These are phyloP conservation scores for Paraconiothyrium brasiliense DNA, from an alignment of 2,329 filamentous ascomycete species.

Conservation along the genomic window DNA sequence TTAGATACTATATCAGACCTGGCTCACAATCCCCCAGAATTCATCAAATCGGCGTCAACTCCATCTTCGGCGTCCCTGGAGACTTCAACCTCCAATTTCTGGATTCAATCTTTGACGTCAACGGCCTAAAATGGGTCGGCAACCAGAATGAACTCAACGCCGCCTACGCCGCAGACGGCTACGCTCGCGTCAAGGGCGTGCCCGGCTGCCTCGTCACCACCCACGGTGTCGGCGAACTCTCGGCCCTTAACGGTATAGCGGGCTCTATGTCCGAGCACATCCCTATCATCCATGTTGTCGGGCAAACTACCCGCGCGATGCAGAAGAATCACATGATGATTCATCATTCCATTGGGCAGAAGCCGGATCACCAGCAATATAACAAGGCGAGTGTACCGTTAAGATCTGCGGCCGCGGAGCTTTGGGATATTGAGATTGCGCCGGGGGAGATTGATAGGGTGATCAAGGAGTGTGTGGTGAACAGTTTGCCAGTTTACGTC, in stretches of 20 bases:
- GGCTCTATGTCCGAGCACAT: conserved; percentile 56
- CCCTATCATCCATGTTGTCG: conserved; percentile 58
- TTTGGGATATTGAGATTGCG: conserved; percentile 52
- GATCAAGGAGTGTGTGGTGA: conserved; percentile 54
- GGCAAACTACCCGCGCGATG: conserved; percentile 54
- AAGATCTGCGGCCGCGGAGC: conserved; percentile 51
- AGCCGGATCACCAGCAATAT: conserved; percentile 55
- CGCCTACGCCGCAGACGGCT: conserved; percentile 67
- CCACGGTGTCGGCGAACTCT: conserved; percentile 65
- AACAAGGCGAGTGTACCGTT: conserved; percentile 51
- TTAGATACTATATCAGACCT: too few species aligned
- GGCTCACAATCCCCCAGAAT: conserved; percentile 33
- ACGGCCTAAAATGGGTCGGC: conserved; percentile 57
- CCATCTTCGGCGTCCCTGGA: conserved; percentile 51
- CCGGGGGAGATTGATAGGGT: conserved; percentile 56
- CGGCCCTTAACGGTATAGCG: conserved; percentile 57
- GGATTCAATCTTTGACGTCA: conserved; percentile 53
- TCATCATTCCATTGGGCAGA: conserved; percentile 55
- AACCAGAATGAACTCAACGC: conserved; percentile 69
- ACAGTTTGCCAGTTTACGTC: conserved; percentile 56
- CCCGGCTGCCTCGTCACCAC: conserved; percentile 64
- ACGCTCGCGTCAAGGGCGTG: conserved; percentile 63
- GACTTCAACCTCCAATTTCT: conserved; percentile 59
- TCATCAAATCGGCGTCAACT: conserved; percentile 41
- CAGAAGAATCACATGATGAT: conserved; percentile 57